Evolutionary conservation across 192 early-diverging fungal species (phyloP).

Genomic region (Umbelopsis sp.): DNA sequence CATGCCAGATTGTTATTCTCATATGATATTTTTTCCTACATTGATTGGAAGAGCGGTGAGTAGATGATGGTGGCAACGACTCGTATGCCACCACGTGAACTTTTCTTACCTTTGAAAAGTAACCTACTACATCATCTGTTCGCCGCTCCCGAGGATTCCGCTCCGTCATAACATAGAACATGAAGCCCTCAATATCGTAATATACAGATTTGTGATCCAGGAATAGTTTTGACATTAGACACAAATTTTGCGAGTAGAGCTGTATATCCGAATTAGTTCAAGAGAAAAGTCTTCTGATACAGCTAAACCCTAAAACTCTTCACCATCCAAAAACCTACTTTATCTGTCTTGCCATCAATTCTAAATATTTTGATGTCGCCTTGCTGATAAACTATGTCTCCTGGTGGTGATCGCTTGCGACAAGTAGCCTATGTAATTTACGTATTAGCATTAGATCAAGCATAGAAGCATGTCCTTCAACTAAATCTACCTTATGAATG

Average conservation of each 20-base stretch:
- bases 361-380: constrained; percentile 71
- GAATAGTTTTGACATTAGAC: constrained; percentile 91
- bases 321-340: constrained; percentile 52
- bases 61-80: not conserved
- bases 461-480: not conserved
- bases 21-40: constrained; percentile 80
- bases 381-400: constrained; percentile 81
- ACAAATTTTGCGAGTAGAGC: constrained; percentile 95
- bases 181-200: constrained; percentile 90
- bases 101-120: constrained; percentile 87
- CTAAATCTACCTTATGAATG: constrained; percentile 57
- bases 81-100: not conserved
- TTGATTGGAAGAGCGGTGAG: not conserved
- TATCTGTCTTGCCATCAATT: constrained; percentile 85
- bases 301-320: not conserved
- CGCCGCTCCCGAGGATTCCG: constrained; percentile 37
- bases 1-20: constrained; percentile 91
- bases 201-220: constrained; percentile 96
- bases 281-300: not conserved
- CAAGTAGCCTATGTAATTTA: constrained; percentile 54
- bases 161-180: constrained; percentile 90
- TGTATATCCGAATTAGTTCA: constrained; percentile 27
- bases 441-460: not conserved
- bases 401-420: constrained; percentile 66
- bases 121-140: constrained; percentile 78